Evolutionary conservation across 2,329 filamentous ascomycete species (phyloP).

Genomic region (Thermoascus crustaceus): DNA sequence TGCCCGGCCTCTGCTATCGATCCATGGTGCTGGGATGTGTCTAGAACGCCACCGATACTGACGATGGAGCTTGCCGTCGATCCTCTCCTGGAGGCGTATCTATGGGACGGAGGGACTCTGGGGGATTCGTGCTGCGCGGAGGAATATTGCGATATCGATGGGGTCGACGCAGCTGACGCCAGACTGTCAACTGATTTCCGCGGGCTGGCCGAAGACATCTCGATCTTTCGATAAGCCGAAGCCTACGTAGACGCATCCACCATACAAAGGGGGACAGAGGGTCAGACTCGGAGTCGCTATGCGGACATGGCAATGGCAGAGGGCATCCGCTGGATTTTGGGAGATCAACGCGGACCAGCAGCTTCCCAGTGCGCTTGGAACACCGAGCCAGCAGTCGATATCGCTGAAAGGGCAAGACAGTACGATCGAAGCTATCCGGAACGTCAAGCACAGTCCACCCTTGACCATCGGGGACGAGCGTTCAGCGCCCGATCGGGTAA

Average conservation of each 20-base stretch:
- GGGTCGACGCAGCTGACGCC: conserved; percentile 46
- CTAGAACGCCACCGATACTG: conserved; percentile 77
- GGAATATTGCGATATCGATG: conserved; percentile 43
- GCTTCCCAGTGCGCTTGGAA: too few species aligned
- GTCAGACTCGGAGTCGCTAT: too few species aligned
- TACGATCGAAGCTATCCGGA: neutral
- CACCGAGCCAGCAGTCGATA: neutral
- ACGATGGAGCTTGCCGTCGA: conserved; percentile 83
- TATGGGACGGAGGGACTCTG: conserved; percentile 23
- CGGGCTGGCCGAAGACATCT: conserved; percentile 55
- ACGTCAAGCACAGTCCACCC: neutral
- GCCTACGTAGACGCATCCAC: conserved; percentile 21
- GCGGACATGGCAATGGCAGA: neutral
- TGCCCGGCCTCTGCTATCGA: conserved; percentile 67
- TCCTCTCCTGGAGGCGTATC: conserved; percentile 50
- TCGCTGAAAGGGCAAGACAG: neutral
- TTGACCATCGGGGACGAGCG: neutral
- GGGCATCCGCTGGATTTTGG: neutral
- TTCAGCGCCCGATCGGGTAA: conserved; percentile 1
- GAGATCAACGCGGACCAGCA: neutral
- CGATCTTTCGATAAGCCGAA: conserved; percentile 30
- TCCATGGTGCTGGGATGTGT: conserved; percentile 54
- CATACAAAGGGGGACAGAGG: conserved; percentile 14
- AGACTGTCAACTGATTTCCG: conserved; percentile 61
- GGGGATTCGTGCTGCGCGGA: conserved; percentile 30